These are phyloP conservation scores for Xylaria nigripes DNA, from an alignment of 495 filamentous ascomycete genomes.

Conservation along the genomic window DNA sequence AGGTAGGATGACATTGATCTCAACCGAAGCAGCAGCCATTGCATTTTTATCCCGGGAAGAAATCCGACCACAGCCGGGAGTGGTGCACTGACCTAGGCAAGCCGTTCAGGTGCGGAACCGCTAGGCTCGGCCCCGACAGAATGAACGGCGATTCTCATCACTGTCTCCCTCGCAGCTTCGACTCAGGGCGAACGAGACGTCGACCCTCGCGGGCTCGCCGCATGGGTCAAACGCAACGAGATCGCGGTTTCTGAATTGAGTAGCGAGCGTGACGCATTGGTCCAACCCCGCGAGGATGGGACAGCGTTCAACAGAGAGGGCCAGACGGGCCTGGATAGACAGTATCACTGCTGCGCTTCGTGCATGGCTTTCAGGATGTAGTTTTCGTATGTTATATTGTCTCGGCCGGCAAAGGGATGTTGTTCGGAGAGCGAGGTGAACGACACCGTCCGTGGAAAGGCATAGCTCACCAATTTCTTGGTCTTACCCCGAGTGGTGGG, in stretches of 20 bases:
- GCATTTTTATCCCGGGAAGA: too few species aligned
- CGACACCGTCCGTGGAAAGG: conserved; percentile 47
- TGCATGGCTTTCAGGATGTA: conserved; percentile 54
- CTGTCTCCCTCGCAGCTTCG: conserved; percentile 39
- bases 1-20: too few species aligned
- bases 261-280: conserved; percentile 55
- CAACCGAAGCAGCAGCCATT: too few species aligned
- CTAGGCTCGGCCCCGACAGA: conserved; percentile 61
- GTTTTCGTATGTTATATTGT: conserved; percentile 55
- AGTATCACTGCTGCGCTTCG: conserved; percentile 31
- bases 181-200: conserved; percentile 51
- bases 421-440: conserved; percentile 75
- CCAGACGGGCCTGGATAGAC: conserved; percentile 39
- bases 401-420: conserved; percentile 53
- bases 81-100: conserved; percentile 61
- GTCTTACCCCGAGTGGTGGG: too few species aligned
- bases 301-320: conserved; percentile 67
- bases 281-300: conserved; percentile 48
- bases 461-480: not conserved
- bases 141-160: conserved; percentile 62
- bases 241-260: conserved; percentile 43
- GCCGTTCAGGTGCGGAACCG: conserved; percentile 51
- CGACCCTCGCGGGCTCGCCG: conserved; percentile 60
- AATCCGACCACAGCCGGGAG: not conserved
- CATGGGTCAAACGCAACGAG: conserved; percentile 77